Percentiles rank a stretch among this genome's conserved stretches.
Conservation (phyloP, 768 basidiomycete genomes). For the Solioccasus polychromus region DNA sequence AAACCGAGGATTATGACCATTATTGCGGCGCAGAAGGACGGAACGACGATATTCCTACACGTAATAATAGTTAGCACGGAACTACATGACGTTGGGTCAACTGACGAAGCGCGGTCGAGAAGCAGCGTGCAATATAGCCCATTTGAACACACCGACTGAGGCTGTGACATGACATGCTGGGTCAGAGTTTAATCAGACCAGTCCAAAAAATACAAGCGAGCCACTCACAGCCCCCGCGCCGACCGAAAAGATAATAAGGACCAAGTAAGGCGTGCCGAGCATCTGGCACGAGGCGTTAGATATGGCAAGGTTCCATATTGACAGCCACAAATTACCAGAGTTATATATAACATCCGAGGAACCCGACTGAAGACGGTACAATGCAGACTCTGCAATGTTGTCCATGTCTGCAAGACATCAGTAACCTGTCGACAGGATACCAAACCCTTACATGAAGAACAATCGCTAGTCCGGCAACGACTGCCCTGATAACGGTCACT, state of each 20-base stretch:
- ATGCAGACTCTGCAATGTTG: conserved; percentile 29
- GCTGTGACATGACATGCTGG: conserved; percentile 17
- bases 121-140: conserved; percentile 50
- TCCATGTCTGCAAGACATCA: conserved; percentile 35
- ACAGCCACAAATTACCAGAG: conserved; percentile 21
- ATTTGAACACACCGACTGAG: conserved; percentile 30
- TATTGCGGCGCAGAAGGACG: conserved; percentile 43
- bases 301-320: not conserved
- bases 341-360: conserved; percentile 24
- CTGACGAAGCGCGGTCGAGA: conserved; percentile 37
- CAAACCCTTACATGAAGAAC: conserved; percentile 38
- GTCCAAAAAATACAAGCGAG: conserved; percentile 14
- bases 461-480: conserved; percentile 38
- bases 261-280: conserved; percentile 37
- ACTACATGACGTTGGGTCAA: conserved; percentile 7
- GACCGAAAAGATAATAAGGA: conserved; percentile 41
- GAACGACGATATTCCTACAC: conserved; percentile 33
- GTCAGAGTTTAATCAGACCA: conserved; percentile 11
- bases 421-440: not conserved
- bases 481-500: conserved; percentile 33
- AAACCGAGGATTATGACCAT: conserved; percentile 40
- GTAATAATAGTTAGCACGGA: conserved; percentile 17
- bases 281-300: conserved; percentile 29
- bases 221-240: conserved; percentile 37
- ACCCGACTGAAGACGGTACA: conserved; percentile 16